Percentiles rank a stretch among this genome's conserved stretches.
phyloP scores from a whole-genome alignment of 140 eudicot genomes.

The Cichorium intybus region DNA sequence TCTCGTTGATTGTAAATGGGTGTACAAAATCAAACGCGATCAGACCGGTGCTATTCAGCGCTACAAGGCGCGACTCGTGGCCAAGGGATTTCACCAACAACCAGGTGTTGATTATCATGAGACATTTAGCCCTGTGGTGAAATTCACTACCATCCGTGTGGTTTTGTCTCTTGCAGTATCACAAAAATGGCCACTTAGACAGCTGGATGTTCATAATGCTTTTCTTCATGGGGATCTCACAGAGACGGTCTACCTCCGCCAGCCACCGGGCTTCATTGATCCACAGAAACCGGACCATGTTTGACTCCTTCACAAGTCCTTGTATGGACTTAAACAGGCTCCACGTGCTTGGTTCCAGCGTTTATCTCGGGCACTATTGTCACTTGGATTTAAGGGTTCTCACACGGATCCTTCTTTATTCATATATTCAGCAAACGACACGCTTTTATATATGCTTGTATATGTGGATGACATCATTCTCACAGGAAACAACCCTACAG shows the following conservation, averaged over 20 bases:
- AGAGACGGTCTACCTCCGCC: background rate
- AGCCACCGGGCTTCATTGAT: background rate
- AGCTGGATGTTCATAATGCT: background rate
- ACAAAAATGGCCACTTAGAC: background rate
- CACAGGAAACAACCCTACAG: background rate
- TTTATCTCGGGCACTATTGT: background rate
- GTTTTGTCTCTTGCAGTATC: slow-evolving; percentile 14
- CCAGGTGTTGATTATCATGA: slow-evolving; percentile 13
- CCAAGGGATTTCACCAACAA: slow-evolving; percentile 18
- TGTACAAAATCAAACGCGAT: background rate
- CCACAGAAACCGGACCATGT: background rate
- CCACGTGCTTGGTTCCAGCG: background rate
- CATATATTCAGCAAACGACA: background rate
- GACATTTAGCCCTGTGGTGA: slow-evolving; percentile 26
- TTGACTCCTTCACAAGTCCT: background rate
- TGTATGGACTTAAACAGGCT: background rate
- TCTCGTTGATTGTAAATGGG: slow-evolving; percentile 12
- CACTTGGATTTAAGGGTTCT: background rate
- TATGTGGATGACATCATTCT: too few relatives aligned
- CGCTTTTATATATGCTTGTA: background rate
- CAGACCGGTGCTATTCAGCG: slow-evolving; percentile 1
- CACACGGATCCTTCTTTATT: background rate
- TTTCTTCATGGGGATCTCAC: background rate
- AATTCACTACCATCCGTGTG: slow-evolving; percentile 4
- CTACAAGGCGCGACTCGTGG: slow-evolving; percentile 21